Percentiles rank a stretch among this genome's conserved stretches.
These are phyloP conservation scores for Melaleuca alternifolia DNA, from an alignment of 345 rosid species.

Conservation along the genomic window DNA sequence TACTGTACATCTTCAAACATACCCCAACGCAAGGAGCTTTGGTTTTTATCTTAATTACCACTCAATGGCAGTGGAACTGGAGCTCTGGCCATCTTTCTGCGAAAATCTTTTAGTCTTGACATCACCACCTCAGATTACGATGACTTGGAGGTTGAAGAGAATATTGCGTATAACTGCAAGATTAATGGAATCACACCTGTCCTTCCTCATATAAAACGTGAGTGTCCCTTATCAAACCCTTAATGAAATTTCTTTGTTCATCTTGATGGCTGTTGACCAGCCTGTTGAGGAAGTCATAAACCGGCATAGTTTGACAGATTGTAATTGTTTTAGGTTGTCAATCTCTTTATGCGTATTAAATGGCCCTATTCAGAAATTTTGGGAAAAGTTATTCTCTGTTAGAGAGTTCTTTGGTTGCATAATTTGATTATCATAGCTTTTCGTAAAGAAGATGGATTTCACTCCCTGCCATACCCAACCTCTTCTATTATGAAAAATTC, in stretches of 20 bases:
- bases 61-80: conserved; percentile 74
- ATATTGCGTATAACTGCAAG: conserved; percentile 74
- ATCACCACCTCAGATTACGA: conserved; percentile 81
- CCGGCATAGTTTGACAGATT: neutral
- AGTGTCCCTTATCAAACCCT: conserved; percentile 11
- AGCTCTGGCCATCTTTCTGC: conserved; percentile 83
- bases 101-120: conserved; percentile 51
- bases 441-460: neutral
- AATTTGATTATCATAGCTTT: neutral
- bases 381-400: neutral
- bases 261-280: neutral
- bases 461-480: neutral
- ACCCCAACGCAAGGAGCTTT: neutral
- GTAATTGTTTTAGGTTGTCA: neutral
- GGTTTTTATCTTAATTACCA: neutral
- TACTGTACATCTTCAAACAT: neutral
- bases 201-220: conserved; percentile 83
- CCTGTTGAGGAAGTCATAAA: neutral
- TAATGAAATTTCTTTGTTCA: neutral
- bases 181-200: conserved; percentile 57
- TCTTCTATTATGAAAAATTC: neutral
- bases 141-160: conserved; percentile 86
- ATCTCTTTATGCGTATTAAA: neutral
- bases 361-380: neutral
- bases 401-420: neutral